A percentile compares a stretch with the other conserved stretches of the same genome.
Conservation (phyloP, 2,329 filamentous ascomycete species). For the Alternaria ethzedia region DNA sequence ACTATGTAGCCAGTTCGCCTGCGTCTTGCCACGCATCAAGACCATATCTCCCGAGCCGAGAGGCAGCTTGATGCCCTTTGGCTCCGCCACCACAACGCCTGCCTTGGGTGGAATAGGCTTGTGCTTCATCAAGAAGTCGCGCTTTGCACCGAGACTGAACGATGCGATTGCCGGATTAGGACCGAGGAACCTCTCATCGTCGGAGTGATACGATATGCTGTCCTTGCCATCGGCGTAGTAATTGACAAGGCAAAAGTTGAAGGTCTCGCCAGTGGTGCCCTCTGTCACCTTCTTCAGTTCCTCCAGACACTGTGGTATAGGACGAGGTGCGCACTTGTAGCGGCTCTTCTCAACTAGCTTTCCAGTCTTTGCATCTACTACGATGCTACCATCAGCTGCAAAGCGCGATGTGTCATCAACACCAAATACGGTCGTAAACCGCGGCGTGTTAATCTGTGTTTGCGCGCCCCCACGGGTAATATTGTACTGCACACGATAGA, state of each 20-base stretch:
- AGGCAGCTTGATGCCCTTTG: conserved; percentile 56
- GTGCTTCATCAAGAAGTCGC: conserved; percentile 82
- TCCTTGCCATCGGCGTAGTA: conserved; percentile 81
- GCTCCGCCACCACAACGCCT: conserved; percentile 42
- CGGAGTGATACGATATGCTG: conserved; percentile 80
- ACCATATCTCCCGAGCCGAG: conserved; percentile 78
- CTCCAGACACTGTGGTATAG: conserved; percentile 73
- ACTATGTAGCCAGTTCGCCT: conserved; percentile 75
- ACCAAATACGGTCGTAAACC: conserved; percentile 68
- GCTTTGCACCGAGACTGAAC: conserved; percentile 72
- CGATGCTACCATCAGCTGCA: conserved; percentile 36
- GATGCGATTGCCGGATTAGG: conserved; percentile 74
- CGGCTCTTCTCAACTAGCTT: conserved; percentile 53
- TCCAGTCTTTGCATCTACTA: conserved; percentile 54
- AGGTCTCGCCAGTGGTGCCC: conserved; percentile 67
- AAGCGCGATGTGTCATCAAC: conserved; percentile 71
- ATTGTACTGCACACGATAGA: conserved; percentile 76
- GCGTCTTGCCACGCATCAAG: conserved; percentile 77
- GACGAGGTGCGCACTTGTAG: conserved; percentile 69
- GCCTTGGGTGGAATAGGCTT: conserved; percentile 62
- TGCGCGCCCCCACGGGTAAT: conserved; percentile 70
- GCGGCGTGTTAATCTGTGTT: conserved; percentile 67
- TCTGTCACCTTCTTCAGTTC: conserved; percentile 68
- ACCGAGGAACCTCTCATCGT: conserved; percentile 80
- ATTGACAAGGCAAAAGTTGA: conserved; percentile 83